Conservation (phyloP, 176 grass and related monocot genomes). For the Tuctoria greenei region DNA sequence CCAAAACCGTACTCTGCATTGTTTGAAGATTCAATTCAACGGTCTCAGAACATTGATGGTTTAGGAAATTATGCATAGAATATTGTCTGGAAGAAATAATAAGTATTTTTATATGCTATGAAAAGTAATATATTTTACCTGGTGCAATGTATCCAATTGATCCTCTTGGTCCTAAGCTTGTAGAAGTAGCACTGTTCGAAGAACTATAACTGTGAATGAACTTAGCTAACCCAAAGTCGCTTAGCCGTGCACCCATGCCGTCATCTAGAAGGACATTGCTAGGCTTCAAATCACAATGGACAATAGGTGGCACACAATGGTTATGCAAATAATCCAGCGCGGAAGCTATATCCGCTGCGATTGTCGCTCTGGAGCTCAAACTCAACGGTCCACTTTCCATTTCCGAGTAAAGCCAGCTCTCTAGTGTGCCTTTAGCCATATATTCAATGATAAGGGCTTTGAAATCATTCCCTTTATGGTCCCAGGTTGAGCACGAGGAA, state of each 20-base stretch:
- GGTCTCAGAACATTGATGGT: too few relatives aligned
- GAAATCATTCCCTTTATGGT: background rate
- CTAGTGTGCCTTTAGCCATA: background rate
- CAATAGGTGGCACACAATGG: background rate
- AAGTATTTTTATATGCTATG: background rate
- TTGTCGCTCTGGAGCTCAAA: background rate
- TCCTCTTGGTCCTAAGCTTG: slow-evolving; percentile 1
- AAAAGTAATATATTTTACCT: background rate
- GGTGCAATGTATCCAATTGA: background rate
- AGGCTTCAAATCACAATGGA: background rate
- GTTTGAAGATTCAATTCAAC: background rate
- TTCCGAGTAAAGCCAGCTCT: background rate
- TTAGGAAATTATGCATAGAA: too few relatives aligned
- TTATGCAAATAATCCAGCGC: background rate
- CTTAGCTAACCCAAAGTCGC: background rate
- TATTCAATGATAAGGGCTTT: background rate
- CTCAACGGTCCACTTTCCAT: background rate
- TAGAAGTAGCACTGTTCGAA: background rate
- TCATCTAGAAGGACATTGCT: background rate
- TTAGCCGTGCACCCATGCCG: background rate
- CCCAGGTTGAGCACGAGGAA: background rate
- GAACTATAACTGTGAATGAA: background rate
- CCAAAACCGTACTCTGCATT: background rate
- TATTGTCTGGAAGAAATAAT: background rate
- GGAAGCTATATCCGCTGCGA: background rate